phyloP scores from a whole-genome alignment of 1,284 basidiomycete species.

The Marasmius tenuissimus region DNA sequence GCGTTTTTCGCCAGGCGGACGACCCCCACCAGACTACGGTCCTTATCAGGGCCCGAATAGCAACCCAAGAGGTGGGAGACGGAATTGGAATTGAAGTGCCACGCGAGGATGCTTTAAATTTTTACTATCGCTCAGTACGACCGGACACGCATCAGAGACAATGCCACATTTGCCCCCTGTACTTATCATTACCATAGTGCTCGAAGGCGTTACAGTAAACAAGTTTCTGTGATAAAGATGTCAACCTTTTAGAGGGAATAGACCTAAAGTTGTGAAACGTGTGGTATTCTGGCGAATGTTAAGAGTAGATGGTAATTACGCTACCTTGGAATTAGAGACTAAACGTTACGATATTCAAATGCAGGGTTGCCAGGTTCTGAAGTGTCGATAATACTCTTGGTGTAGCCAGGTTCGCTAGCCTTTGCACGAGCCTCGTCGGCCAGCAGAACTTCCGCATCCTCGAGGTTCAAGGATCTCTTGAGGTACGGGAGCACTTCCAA shows the following conservation, averaged over 20 bases:
- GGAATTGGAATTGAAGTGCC: not conserved
- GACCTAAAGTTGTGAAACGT: no score
- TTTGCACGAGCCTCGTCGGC: slow-evolving; percentile 71
- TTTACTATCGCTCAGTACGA: no score
- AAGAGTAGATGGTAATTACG: no score
- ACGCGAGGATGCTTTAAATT: no score
- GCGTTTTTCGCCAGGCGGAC: slow-evolving; percentile 34
- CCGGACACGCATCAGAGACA: no score
- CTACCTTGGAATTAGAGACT: slow-evolving; percentile 1
- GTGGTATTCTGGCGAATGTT: no score
- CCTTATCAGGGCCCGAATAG: slow-evolving; percentile 58
- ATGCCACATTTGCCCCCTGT: no score
- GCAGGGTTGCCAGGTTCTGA: slow-evolving; percentile 89
- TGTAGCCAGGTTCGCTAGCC: slow-evolving; percentile 57
- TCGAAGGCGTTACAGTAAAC: no score
- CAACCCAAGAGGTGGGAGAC: slow-evolving; percentile 27
- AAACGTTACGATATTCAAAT: slow-evolving; percentile 81
- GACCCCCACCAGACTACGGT: slow-evolving; percentile 70
- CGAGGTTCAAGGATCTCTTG: slow-evolving; percentile 79
- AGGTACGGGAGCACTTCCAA: slow-evolving; percentile 78
- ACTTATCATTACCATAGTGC: no score
- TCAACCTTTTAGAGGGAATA: no score
- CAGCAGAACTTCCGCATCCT: slow-evolving; percentile 68
- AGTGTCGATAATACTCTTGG: slow-evolving; percentile 70
- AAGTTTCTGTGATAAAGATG: no score